Conservation (phyloP, 805 yeast genomes). For the Yamadazyma kitorensis region DNA sequence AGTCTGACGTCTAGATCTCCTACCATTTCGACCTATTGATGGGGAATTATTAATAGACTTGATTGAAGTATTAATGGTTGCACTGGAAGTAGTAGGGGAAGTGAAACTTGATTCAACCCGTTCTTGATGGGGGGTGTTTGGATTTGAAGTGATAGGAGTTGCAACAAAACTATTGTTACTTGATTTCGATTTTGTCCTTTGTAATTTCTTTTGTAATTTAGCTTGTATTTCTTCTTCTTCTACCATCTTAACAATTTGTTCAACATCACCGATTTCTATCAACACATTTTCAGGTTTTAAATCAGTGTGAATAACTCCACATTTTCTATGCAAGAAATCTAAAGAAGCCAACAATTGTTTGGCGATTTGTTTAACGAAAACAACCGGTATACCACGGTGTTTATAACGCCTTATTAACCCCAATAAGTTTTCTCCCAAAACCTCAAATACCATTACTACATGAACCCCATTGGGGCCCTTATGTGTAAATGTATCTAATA, state of each 20-base stretch:
- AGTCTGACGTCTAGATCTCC: slow-evolving; percentile 69
- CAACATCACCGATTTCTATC: slow-evolving; percentile 82
- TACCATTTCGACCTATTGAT: slow-evolving; percentile 40
- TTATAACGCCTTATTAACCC: slow-evolving; percentile 77
- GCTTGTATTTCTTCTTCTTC: slow-evolving; percentile 56
- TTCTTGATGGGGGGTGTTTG: slow-evolving; percentile 13
- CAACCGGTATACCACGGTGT: slow-evolving; percentile 76
- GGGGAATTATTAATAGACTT: slow-evolving; percentile 25
- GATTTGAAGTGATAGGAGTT: slow-evolving; percentile 14
- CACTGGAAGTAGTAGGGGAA: slow-evolving; percentile 2
- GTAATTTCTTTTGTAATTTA: slow-evolving; percentile 40
- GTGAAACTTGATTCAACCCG: slow-evolving; percentile 1
- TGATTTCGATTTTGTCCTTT: slow-evolving; percentile 32
- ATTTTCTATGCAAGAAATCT: slow-evolving; percentile 67
- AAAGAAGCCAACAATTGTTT: slow-evolving; percentile 72
- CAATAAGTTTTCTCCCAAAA: slow-evolving; percentile 87
- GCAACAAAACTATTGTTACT: slow-evolving; percentile 9
- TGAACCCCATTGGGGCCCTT: slow-evolving; percentile 90
- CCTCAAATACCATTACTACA: slow-evolving; percentile 96
- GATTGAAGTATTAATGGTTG: slow-evolving; percentile 4
- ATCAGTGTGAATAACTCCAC: slow-evolving; percentile 62
- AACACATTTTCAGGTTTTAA: slow-evolving; percentile 57
- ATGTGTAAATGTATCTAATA: slow-evolving; percentile 83
- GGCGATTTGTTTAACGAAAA: slow-evolving; percentile 76
- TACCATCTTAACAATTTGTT: slow-evolving; percentile 65